Evolutionary conservation across 2,329 filamentous ascomycete genomes (phyloP), one percentile per base, ranked within the genome.

Genomic region (Epichloe aotearoae): DNA sequence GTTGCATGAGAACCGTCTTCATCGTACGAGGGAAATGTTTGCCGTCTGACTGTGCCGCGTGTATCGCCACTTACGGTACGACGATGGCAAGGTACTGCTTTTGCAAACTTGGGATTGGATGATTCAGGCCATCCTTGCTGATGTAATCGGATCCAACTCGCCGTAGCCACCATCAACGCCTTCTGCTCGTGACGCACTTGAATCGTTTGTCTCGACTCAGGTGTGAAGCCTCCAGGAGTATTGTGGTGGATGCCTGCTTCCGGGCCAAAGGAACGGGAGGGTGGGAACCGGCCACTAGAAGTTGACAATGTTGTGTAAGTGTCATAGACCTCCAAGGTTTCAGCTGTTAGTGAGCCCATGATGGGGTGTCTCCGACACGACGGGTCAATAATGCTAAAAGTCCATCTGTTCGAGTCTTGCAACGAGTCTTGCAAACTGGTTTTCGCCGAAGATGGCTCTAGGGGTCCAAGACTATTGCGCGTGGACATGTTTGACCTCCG

Each of bases 371-470:
- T 79, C 36, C 84, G 74, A 8, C 77, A 79, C 45, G 76, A 75
- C 0, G 84, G 79, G 57, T 85, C 79, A 58, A 91, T 82, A 54
- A 88, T 79, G 67, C 84, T 88, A 62, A 91, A 91, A 8, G 80
- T 87, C 69, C 83, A 90, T 61, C 79, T n/a, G n/a, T n/a, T 81
- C 52, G 67, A 69, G 45, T 79, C 76, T 36, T 42, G 50, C 50
- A n/a, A 33, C 1, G 60, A 54, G 2, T 65, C 56, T 1, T 59
- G 57, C 3, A 63, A 54, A 3, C 63, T 54, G 6, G 55, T 54
- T 15, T 56, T 51, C 50, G 55, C 56, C 45, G 57, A 56, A 47
- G 58, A 46, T 34, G 50, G 55, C 8, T 52, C 47, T 19, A 52
- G 49, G n/a, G 59, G 56, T 17, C 51, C 49, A 42, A 52, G 42